Percentiles rank a stretch among this genome's conserved stretches.
phyloP scores from a whole-genome alignment of 108 stramenopile species.

The Nannochloropsis salina region DNA sequence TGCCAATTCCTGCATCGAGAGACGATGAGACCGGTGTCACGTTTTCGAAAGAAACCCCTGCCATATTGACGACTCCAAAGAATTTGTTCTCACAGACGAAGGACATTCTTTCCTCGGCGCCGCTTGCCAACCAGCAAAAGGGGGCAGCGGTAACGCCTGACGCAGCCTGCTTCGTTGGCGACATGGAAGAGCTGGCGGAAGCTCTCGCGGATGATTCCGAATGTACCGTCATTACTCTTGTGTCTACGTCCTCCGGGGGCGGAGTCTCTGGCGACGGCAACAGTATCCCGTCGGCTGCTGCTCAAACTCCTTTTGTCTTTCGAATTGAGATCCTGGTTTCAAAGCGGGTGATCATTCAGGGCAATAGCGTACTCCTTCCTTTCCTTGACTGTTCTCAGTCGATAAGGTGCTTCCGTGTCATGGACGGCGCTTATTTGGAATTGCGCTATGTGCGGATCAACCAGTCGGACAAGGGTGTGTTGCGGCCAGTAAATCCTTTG shows the following conservation, averaged over 20 bases:
- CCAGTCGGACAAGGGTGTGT: not conserved
- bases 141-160: not conserved
- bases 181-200: not conserved
- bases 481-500: not conserved
- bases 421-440: not conserved
- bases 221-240: not conserved
- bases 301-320: not conserved
- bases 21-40: no score
- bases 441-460: constrained; percentile 9
- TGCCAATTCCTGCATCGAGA: no score
- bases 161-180: not conserved
- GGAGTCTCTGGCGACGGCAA: not conserved
- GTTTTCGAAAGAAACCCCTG: no score
- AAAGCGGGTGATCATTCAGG: not conserved
- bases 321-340: not conserved
- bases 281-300: no score
- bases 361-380: not conserved
- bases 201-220: not conserved
- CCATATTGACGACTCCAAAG: no score
- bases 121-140: not conserved
- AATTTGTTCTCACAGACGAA: not conserved
- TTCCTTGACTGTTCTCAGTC: not conserved
- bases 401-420: not conserved
- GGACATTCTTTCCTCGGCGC: not conserved
- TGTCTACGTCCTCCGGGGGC: not conserved